Percentiles rank a stretch among this genome's conserved stretches.
Evolutionary conservation across 106 monocot species (phyloP).

Genomic region (Gastrodia elata): DNA sequence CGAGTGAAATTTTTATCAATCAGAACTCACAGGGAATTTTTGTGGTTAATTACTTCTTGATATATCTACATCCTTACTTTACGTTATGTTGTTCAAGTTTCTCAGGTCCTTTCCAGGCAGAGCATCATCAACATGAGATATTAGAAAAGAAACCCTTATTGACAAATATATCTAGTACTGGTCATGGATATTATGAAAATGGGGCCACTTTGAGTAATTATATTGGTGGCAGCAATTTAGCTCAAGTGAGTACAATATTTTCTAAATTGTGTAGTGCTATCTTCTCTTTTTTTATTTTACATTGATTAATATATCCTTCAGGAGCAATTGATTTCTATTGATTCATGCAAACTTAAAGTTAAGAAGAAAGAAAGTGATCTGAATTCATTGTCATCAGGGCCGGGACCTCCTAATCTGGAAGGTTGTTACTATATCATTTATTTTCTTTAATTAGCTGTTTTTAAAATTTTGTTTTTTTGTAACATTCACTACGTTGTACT

Average conservation of each 20-base stretch:
- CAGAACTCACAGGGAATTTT: background rate
- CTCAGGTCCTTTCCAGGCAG: slow-evolving; percentile 62
- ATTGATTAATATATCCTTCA: slow-evolving; percentile 21
- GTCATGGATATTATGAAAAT: slow-evolving; percentile 19
- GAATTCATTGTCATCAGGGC: slow-evolving; percentile 28
- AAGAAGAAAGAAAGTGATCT: slow-evolving; percentile 69
- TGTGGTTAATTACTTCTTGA: background rate
- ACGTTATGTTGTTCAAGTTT: slow-evolving; percentile 54
- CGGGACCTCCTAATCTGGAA: slow-evolving; percentile 45
- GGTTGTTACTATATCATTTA: slow-evolving; percentile 27
- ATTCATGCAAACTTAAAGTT: slow-evolving; percentile 54
- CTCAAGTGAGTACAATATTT: slow-evolving; percentile 36
- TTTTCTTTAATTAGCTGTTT: background rate
- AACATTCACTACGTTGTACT: slow-evolving; percentile 2
- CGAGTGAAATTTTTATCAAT: background rate
- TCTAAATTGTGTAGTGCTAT: slow-evolving; percentile 3
- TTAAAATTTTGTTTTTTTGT: slow-evolving; percentile 1
- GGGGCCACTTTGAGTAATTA: slow-evolving; percentile 16
- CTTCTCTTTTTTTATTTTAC: background rate
- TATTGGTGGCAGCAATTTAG: slow-evolving; percentile 23
- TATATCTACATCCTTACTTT: slow-evolving; percentile 25
- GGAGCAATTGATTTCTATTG: slow-evolving; percentile 25
- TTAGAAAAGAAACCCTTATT: slow-evolving; percentile 46
- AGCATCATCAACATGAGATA: slow-evolving; percentile 23
- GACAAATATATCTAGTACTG: slow-evolving; percentile 20